Conservation (phyloP, 306 rosid species). For the Quercus ilex region DNA sequence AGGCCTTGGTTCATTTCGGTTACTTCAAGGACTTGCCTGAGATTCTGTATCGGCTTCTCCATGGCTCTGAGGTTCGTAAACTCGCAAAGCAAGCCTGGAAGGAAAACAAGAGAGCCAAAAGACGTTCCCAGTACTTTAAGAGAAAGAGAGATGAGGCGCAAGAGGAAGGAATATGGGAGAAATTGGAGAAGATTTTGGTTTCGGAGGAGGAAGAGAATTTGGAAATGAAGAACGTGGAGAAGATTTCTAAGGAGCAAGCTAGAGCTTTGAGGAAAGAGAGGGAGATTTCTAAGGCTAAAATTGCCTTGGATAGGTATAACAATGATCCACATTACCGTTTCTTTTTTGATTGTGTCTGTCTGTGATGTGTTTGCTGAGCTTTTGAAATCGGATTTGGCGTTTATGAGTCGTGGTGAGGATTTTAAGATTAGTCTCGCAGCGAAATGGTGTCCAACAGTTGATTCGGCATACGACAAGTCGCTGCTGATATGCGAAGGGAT, state of each 20-base stretch:
- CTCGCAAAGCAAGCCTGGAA: background rate
- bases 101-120: background rate
- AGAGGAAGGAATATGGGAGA: too few relatives aligned
- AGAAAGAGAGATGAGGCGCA: background rate
- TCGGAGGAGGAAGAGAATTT: too few relatives aligned
- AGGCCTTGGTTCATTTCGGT: background rate
- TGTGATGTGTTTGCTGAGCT: conserved; percentile 9
- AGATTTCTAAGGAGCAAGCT: background rate
- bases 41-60: background rate
- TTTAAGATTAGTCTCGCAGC: background rate
- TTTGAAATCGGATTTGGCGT: background rate
- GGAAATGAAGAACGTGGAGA: background rate
- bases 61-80: background rate
- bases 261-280: conserved; percentile 7
- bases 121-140: too few relatives aligned
- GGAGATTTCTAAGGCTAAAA: background rate
- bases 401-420: background rate
- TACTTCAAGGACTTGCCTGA: conserved; percentile 19
- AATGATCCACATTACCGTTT: background rate
- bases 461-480: conserved; percentile 1
- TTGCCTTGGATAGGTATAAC: background rate
- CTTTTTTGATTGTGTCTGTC: background rate
- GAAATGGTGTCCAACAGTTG: conserved; percentile 15
- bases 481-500: conserved; percentile 12
- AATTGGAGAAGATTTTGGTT: too few relatives aligned